Percentiles rank a stretch among this genome's conserved stretches.
These are phyloP conservation scores for Brasenia schreberi DNA, from an alignment of 164 flowering plant species.

Conservation along the genomic window DNA sequence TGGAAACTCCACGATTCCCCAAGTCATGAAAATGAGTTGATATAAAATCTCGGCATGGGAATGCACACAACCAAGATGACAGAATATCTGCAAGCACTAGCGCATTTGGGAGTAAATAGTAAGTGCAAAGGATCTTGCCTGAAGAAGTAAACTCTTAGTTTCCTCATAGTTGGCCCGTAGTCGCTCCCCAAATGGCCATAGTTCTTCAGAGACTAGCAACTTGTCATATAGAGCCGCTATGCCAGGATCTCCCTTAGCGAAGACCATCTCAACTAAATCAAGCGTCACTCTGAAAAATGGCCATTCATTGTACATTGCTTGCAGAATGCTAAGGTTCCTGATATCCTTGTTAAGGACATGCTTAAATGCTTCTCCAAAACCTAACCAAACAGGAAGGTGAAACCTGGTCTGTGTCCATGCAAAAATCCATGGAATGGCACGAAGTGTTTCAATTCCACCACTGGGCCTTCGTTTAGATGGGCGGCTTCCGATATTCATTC, in stretches of 20 bases:
- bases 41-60: not conserved
- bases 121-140: no score
- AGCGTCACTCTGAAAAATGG: conserved; percentile 97
- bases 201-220: conserved; percentile 77
- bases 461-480: conserved; percentile 98
- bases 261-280: conserved; percentile 97
- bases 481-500: conserved; percentile 99
- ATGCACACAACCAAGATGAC: not conserved
- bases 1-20: no score
- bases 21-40: not conserved
- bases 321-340: conserved; percentile 72
- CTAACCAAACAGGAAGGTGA: conserved; percentile 99
- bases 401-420: conserved; percentile 99
- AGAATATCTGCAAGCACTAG: no score
- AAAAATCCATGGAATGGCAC: conserved; percentile 99
- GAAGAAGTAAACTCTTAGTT: conserved; percentile 30
- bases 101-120: no score
- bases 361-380: conserved; percentile 90
- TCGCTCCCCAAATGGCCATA: conserved; percentile 77
- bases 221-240: conserved; percentile 91
- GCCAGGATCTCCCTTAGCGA: conserved; percentile 97
- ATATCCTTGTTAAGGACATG: conserved; percentile 56
- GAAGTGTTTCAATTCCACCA: conserved; percentile 96
- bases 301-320: conserved; percentile 92
- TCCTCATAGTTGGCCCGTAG: conserved; percentile 72